Evolutionary conservation across 2,329 filamentous ascomycete genomes (phyloP).

Genomic region (Colletotrichum eremochloae): DNA sequence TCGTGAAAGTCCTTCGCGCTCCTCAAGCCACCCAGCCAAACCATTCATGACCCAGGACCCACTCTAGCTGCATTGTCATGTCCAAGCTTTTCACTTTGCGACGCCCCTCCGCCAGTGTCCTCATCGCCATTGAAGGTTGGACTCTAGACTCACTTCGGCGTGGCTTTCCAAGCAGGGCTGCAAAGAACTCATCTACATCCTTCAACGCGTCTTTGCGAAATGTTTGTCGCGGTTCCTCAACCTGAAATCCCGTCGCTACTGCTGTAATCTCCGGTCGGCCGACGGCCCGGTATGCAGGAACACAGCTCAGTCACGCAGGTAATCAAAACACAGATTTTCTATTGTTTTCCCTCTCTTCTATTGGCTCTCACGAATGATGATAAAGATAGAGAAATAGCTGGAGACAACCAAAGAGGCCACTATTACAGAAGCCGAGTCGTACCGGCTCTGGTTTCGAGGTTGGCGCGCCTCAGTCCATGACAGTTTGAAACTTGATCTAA

Average conservation of each 20-base stretch:
- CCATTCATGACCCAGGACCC: slow-evolving; percentile 26
- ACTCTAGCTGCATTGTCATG: slow-evolving; percentile 25
- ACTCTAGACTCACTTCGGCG: slow-evolving; percentile 3
- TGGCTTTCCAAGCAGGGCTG: slow-evolving; percentile 1
- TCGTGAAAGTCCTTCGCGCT: slow-evolving; percentile 14
- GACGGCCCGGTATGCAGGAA: slow-evolving; percentile 36
- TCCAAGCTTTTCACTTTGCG: slow-evolving; percentile 24
- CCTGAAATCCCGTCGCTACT: slow-evolving; percentile 10
- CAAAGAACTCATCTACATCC: slow-evolving; percentile 36
- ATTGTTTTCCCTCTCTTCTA: slow-evolving; percentile 32
- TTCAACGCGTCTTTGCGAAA: slow-evolving; percentile 36
- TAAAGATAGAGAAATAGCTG: slow-evolving; percentile 52
- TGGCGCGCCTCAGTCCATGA: slow-evolving; percentile 55
- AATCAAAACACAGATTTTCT: slow-evolving; percentile 36
- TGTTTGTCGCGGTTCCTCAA: slow-evolving; percentile 24
- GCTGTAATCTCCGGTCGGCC: slow-evolving; percentile 17
- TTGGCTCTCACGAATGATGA: slow-evolving; percentile 55
- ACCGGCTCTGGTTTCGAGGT: slow-evolving; percentile 62
- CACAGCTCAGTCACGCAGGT: slow-evolving; percentile 37
- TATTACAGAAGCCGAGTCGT: slow-evolving; percentile 63
- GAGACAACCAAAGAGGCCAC: slow-evolving; percentile 45
- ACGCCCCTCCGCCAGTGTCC: slow-evolving; percentile 3
- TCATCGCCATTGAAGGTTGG: slow-evolving; percentile 5
- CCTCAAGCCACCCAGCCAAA: slow-evolving; percentile 1
- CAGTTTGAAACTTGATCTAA: slow-evolving; percentile 74